These are phyloP conservation scores for Phytopythium boreale DNA, from an alignment of 352 stramenopile genomes.

Conservation along the genomic window DNA sequence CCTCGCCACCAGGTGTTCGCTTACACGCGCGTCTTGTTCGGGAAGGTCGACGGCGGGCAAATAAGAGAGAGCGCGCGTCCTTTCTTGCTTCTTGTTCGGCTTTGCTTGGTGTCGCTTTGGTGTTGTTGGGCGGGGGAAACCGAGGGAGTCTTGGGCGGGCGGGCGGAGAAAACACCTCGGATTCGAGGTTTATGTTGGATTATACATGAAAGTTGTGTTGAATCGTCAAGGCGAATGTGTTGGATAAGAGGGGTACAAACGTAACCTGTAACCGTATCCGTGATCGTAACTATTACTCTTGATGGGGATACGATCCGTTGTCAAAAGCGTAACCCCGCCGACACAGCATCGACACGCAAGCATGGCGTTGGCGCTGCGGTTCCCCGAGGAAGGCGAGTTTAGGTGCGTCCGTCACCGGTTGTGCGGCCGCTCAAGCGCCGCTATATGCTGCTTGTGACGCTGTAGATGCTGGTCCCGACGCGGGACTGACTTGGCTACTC, in stretches of 20 bases:
- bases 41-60: not conserved
- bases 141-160: no score
- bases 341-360: not conserved
- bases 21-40: not conserved
- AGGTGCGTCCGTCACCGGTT: slow-evolving; percentile 23
- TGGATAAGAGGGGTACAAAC: not conserved
- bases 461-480: not conserved
- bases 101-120: not conserved
- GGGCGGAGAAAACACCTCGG: not conserved
- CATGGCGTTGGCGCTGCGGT: slow-evolving; percentile 42
- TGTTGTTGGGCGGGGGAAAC: not conserved
- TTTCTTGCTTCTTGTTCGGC: no score
- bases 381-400: slow-evolving; percentile 52
- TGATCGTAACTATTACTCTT: no score
- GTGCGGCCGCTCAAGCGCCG: not conserved
- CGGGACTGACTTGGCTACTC: not conserved
- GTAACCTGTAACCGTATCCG: not conserved
- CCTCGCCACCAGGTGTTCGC: no score
- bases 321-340: not conserved
- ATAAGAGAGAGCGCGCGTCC: no score
- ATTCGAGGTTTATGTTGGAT: not conserved
- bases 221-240: no score
- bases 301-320: not conserved
- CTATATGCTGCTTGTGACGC: not conserved
- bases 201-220: no score